These are phyloP conservation scores for Pyrenopolyporus hunteri DNA, from an alignment of 495 filamentous ascomycete genomes.

Conservation along the genomic window DNA sequence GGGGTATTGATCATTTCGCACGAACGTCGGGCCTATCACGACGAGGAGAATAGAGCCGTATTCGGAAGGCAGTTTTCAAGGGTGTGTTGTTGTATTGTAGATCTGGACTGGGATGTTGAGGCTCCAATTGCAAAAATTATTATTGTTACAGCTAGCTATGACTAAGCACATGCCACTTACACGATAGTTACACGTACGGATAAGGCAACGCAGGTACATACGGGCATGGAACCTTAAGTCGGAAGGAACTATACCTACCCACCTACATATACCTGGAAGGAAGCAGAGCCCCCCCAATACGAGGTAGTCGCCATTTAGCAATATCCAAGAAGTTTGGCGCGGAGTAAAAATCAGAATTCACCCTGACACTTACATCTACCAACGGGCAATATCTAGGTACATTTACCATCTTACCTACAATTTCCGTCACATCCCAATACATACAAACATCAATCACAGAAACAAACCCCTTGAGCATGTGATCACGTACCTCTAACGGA, in stretches of 20 bases:
- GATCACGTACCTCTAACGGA: conserved; percentile 27
- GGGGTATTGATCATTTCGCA: conserved; percentile 10
- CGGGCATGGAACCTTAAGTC: too few relatives aligned
- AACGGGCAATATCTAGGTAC: too few relatives aligned
- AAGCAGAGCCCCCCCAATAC: too few relatives aligned
- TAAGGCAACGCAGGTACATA: neutral
- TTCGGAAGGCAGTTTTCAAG: conserved; percentile 14
- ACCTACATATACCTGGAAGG: too few relatives aligned
- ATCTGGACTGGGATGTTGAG: conserved; percentile 20
- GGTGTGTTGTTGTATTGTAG: conserved; percentile 11
- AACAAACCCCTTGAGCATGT: conserved; percentile 29
- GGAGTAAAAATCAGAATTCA: too few relatives aligned
- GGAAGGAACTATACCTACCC: too few relatives aligned
- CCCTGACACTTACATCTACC: too few relatives aligned
- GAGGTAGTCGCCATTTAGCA: too few relatives aligned
- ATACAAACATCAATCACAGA: neutral
- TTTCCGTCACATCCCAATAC: neutral
- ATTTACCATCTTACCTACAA: neutral
- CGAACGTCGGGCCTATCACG: neutral
- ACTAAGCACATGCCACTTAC: conserved; percentile 19
- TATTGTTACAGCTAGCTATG: conserved; percentile 17
- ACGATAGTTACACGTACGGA: neutral
- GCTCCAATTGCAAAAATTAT: conserved; percentile 22
- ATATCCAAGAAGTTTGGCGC: too few relatives aligned
- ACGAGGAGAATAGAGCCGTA: conserved; percentile 2